phyloP scores from a whole-genome alignment of 108 stramenopile genomes.

The Fragilaria radians region DNA sequence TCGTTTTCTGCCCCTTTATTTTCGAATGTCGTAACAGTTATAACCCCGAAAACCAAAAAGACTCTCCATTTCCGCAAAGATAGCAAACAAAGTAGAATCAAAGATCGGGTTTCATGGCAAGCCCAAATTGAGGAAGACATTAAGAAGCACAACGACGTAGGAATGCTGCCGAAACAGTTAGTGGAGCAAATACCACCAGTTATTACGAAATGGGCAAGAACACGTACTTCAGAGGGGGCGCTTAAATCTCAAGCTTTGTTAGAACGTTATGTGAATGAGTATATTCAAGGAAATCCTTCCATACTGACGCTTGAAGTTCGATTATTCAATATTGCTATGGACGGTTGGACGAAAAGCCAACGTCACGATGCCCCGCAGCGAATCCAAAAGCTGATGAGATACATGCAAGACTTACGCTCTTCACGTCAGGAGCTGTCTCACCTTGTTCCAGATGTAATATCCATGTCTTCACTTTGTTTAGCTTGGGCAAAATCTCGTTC shows the following conservation, averaged over 20 bases:
- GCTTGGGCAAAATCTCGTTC: slow-evolving; percentile 30
- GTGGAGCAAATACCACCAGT: slow-evolving; percentile 1
- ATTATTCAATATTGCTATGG: slow-evolving; percentile 26
- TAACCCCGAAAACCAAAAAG: not conserved
- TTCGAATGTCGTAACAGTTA: not conserved
- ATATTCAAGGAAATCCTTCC: slow-evolving; percentile 18
- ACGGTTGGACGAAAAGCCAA: slow-evolving; percentile 22
- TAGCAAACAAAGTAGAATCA: not conserved
- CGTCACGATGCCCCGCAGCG: slow-evolving; percentile 11
- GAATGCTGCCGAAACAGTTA: not conserved
- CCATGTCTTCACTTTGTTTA: slow-evolving; percentile 23
- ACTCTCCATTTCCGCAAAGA: not conserved
- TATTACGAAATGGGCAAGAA: not conserved
- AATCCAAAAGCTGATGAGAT: slow-evolving; percentile 15
- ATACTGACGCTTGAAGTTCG: slow-evolving; percentile 5
- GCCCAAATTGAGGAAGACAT: not conserved
- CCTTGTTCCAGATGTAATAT: slow-evolving; percentile 20
- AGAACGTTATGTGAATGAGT: slow-evolving; percentile 23
- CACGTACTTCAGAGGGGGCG: slow-evolving; percentile 5
- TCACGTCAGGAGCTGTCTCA: slow-evolving; percentile 5
- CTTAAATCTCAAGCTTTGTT: slow-evolving; percentile 18
- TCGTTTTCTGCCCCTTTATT: no score
- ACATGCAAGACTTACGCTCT: slow-evolving; percentile 16
- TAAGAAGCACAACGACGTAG: not conserved
- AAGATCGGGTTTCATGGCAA: not conserved